Percentiles rank a stretch among this genome's conserved stretches.
Conservation (phyloP, 2,329 filamentous ascomycete species). For the Eutypella sp. region DNA sequence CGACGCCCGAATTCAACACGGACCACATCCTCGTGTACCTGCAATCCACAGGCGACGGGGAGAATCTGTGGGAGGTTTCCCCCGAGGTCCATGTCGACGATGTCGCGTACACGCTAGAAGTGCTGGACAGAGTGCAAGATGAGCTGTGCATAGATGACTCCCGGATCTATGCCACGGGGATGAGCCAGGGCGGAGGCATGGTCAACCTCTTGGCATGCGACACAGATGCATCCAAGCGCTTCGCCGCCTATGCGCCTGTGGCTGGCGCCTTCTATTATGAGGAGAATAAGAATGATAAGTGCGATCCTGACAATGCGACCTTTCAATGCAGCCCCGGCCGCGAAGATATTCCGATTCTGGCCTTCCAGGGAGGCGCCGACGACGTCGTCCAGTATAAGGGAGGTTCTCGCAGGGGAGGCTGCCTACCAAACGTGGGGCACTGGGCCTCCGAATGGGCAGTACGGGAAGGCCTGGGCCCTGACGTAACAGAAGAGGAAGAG, state of each 20-base stretch:
- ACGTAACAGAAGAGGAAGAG: not conserved
- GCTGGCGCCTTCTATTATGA: slow-evolving; percentile 3
- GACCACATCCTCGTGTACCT: slow-evolving; percentile 4
- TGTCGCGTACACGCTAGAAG: not conserved
- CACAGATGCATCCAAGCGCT: not conserved
- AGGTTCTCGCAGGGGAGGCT: slow-evolving; percentile 31
- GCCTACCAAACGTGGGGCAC: slow-evolving; percentile 34
- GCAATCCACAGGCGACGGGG: not conserved
- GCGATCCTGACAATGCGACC: slow-evolving; percentile 26
- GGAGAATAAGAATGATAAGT: slow-evolving; percentile 5
- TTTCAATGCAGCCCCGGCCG: slow-evolving; percentile 28
- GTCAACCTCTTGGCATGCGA: slow-evolving; percentile 2
- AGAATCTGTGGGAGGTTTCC: slow-evolving; percentile 1
- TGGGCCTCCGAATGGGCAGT: slow-evolving; percentile 31
- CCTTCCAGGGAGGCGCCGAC: slow-evolving; percentile 42
- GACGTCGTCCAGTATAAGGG: slow-evolving; percentile 37
- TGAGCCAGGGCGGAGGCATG: slow-evolving; percentile 5
- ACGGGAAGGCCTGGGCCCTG: slow-evolving; percentile 13
- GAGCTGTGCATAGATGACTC: slow-evolving; percentile 10
- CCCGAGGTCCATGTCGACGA: not conserved
- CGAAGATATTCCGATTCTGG: slow-evolving; percentile 35
- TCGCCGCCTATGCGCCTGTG: slow-evolving; percentile 3
- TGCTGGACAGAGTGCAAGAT: slow-evolving; percentile 13
- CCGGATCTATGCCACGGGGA: slow-evolving; percentile 4
- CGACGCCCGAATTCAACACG: slow-evolving; percentile 2